Percentiles rank a stretch among this genome's conserved stretches.
phyloP scores from a whole-genome alignment of 2,329 filamentous ascomycete species.

The Fusarium anguioides region DNA sequence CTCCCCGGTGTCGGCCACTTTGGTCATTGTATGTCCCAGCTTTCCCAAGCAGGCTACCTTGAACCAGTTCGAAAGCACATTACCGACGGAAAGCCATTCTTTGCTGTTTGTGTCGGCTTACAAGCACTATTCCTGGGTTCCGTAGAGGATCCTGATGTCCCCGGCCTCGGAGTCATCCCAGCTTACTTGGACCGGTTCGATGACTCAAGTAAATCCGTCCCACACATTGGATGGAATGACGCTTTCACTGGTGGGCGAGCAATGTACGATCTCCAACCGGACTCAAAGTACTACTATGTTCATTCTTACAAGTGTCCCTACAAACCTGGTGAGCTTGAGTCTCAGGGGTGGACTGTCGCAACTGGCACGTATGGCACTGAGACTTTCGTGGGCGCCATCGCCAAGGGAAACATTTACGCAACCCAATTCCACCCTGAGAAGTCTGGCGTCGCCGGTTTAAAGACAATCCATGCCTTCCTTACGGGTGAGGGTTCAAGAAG shows the following conservation, averaged over 20 bases:
- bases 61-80: slow-evolving; percentile 87
- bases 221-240: slow-evolving; percentile 98
- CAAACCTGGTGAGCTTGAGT: slow-evolving; percentile 76
- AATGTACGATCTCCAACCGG: slow-evolving; percentile 81
- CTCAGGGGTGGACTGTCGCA: slow-evolving; percentile 89
- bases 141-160: slow-evolving; percentile 76
- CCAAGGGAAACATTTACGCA: slow-evolving; percentile 84
- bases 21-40: slow-evolving; percentile 90
- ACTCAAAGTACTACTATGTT: slow-evolving; percentile 98
- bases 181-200: slow-evolving; percentile 80
- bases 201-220: slow-evolving; percentile 85
- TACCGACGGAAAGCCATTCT: slow-evolving; percentile 91
- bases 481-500: slow-evolving; percentile 71
- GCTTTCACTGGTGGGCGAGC: slow-evolving; percentile 70
- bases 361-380: slow-evolving; percentile 88
- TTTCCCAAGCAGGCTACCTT: slow-evolving; percentile 83
- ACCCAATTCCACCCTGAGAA: slow-evolving; percentile 99
- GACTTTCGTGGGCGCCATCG: slow-evolving; percentile 90
- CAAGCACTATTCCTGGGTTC: slow-evolving; percentile 92
- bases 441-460: slow-evolving; percentile 87
- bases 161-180: slow-evolving; percentile 81
- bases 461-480: slow-evolving; percentile 86
- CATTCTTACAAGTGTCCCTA: slow-evolving; percentile 93
- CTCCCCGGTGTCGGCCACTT: slow-evolving; percentile 98
- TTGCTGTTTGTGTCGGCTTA: slow-evolving; percentile 95